Conservation (phyloP, 305 asterid species). For the Fraxinus nigra region DNA sequence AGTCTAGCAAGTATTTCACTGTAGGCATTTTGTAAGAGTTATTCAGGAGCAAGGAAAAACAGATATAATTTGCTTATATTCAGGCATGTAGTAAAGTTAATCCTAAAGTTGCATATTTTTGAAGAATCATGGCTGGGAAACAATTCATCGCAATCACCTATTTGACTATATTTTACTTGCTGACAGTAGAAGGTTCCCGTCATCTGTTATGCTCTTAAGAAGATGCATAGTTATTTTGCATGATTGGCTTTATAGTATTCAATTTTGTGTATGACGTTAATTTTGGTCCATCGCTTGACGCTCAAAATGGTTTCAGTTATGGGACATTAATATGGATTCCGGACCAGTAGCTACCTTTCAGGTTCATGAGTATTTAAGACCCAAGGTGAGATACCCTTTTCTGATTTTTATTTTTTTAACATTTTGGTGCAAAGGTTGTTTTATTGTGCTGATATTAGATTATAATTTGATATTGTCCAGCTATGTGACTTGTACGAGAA, state of each 20-base stretch:
- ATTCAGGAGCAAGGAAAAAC: constrained; percentile 1
- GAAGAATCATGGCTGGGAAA: constrained; percentile 4
- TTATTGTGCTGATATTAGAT: constrained; percentile 29
- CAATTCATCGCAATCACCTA: neutral
- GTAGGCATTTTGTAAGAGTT: constrained; percentile 7
- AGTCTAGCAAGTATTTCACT: constrained; percentile 15
- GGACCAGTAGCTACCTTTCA: constrained; percentile 95
- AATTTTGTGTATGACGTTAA: neutral
- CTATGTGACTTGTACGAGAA: constrained; percentile 91
- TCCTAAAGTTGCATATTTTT: neutral
- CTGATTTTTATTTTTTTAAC: neutral
- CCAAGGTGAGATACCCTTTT: constrained; percentile 58
- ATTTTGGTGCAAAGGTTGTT: neutral
- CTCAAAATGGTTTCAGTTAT: constrained; percentile 53
- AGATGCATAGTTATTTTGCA: constrained; percentile 10
- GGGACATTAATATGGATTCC: constrained; percentile 98
- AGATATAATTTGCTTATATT: constrained; percentile 6
- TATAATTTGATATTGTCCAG: constrained; percentile 42
- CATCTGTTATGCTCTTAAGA: constrained; percentile 17
- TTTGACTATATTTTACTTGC: neutral
- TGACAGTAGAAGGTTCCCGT: neutral
- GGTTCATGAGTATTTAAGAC: constrained; percentile 95
- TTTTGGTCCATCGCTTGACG: constrained; percentile 15
- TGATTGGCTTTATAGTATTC: constrained; percentile 7
- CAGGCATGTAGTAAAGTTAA: constrained; percentile 6